Conservation (phyloP, 2,329 filamentous ascomycete species). For the Dactylellina leptospora region DNA sequence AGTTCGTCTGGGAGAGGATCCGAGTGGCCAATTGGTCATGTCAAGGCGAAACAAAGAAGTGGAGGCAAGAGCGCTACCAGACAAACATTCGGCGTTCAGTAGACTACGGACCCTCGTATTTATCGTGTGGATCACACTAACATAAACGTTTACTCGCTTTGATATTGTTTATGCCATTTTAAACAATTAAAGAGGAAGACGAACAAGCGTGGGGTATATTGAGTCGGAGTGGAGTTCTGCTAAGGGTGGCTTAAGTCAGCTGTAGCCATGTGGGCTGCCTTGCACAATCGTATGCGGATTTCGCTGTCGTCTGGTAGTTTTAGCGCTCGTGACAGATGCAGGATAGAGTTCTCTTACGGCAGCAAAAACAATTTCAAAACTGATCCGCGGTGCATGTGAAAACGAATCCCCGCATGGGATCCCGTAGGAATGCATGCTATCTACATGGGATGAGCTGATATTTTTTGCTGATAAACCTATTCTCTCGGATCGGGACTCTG, state of each 20-base stretch:
- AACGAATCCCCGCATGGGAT: no score
- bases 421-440: background rate
- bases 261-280: slow-evolving; percentile 13
- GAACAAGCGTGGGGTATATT: slow-evolving; percentile 31
- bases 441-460: slow-evolving; percentile 18
- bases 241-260: slow-evolving; percentile 4
- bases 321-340: slow-evolving; percentile 2
- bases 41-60: slow-evolving; percentile 21
- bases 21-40: slow-evolving; percentile 36
- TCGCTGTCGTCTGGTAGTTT: background rate
- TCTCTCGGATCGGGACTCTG: background rate
- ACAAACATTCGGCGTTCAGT: background rate
- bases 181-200: no score
- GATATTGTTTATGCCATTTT: no score
- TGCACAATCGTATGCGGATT: background rate
- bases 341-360: background rate
- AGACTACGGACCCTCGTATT: slow-evolving; percentile 37
- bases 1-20: slow-evolving; percentile 18
- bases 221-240: slow-evolving; percentile 7
- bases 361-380: background rate
- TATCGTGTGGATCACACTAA: background rate
- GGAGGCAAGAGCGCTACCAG: background rate
- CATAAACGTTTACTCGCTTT: no score
- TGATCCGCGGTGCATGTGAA: slow-evolving; percentile 25
- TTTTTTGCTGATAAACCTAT: background rate